phyloP scores from a whole-genome alignment of 495 filamentous ascomycete species.

The Tirmania nivea region DNA sequence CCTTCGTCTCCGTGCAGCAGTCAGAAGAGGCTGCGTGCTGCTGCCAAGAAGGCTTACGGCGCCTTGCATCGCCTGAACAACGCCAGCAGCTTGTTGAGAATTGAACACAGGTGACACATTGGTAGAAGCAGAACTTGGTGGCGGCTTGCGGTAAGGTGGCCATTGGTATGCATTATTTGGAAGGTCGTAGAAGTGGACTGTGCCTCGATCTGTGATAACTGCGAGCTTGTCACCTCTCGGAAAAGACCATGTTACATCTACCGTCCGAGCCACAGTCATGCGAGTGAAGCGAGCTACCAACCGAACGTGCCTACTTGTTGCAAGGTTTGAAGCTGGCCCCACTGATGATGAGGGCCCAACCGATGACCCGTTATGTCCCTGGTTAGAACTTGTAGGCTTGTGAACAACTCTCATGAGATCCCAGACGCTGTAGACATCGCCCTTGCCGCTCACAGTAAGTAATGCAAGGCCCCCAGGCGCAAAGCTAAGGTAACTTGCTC shows the following conservation, averaged over 20 bases:
- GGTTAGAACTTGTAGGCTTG: background rate
- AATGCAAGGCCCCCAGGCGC: conserved; percentile 64
- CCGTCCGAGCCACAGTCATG: conserved; percentile 70
- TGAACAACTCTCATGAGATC: conserved; percentile 48
- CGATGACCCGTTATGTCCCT: no score
- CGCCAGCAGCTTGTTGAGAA: conserved; percentile 19
- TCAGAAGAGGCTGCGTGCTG: conserved; percentile 41
- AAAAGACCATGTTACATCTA: conserved; percentile 71
- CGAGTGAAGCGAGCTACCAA: conserved; percentile 71
- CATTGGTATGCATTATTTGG: conserved; percentile 66
- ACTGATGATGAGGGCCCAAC: conserved; percentile 17
- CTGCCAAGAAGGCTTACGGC: conserved; percentile 42
- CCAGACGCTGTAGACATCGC: conserved; percentile 83
- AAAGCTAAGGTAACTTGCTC: conserved; percentile 81
- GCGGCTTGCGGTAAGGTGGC: conserved; percentile 56
- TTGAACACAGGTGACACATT: conserved; percentile 18
- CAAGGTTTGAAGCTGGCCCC: conserved; percentile 18
- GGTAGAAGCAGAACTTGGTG: conserved; percentile 24
- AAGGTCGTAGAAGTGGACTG: conserved; percentile 73
- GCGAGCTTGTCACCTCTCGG: conserved; percentile 63
- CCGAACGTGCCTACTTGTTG: conserved; percentile 39
- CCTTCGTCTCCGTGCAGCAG: conserved; percentile 21
- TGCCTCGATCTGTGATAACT: conserved; percentile 78
- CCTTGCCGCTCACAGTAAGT: conserved; percentile 76
- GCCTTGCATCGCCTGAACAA: conserved; percentile 30